Base-by-base conservation (phyloP, 1,139 yeast species). In the Blastobotrys apis region DNA sequence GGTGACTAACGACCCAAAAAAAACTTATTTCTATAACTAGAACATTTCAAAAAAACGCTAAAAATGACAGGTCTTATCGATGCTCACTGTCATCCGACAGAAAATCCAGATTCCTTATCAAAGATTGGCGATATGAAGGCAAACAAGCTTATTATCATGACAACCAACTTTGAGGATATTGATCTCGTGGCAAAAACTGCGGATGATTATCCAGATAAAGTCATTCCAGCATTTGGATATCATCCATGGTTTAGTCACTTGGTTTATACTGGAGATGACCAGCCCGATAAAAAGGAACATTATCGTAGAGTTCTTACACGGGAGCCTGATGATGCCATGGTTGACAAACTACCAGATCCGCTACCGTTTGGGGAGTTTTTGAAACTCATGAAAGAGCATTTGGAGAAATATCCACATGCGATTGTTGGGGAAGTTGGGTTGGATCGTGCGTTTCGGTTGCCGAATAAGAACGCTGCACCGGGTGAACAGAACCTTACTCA, bases 241-340 rank as follows among this genome's bases (percentile, higher is more conserved):
- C 97, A 92, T 62, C 97, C 97, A 0, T 90, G 97, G 97, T 87
- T 77, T 57, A 66, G 79, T 1, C 95, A 90, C 62, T 55, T 81
- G 25, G 81, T 79, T 51, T 67, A 76, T 8, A 53, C 64, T 5
- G 62, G 54, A 0, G 57, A 53, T 1, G 47, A 42, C 9, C 26
- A 27, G 16, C 43, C 37, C 10, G 29, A 20, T 9, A 20, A 38
- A 5, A 21, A 38, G 8, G 63, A 53, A 4, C 97, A 88, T 62
- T 92, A 88, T 58, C 42, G 50, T 2, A 23, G 51, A 0, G 77
- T 86, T 0, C 61, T 83, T 39, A 45, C 48, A 5, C 78, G 81
- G n/a, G 50, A 48, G 19, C 66, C 71, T 0, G 47, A 52, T 1
- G 60, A 59, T 0, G 74, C 70, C 16, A 59, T 84, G 22, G 54